Evolutionary conservation across 148 eudicot species (phyloP).

Genomic region (Oxyria digyna): DNA sequence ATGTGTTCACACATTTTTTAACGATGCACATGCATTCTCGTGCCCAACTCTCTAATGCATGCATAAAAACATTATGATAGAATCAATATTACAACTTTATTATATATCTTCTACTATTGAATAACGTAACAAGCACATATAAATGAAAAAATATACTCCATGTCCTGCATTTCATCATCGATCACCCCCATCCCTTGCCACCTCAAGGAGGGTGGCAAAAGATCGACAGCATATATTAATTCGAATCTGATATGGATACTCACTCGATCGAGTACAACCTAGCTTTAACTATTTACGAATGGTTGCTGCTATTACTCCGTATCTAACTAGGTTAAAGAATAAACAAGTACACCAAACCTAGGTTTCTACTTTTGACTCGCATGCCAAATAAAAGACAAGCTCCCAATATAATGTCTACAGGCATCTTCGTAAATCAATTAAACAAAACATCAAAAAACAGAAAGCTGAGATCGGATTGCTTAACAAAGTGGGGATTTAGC

Average conservation of each 20-base stretch:
- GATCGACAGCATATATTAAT: neutral
- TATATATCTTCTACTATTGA: no score
- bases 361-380: neutral
- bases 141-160: neutral
- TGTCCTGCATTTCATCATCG: neutral
- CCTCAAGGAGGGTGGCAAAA: neutral
- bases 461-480: neutral
- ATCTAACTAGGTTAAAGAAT: no score
- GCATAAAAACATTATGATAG: no score
- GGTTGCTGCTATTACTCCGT: no score
- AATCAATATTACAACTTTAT: no score
- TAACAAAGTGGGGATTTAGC: neutral
- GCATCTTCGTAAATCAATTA: neutral
- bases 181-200: neutral
- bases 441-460: neutral
- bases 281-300: neutral
- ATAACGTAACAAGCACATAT: no score
- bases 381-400: neutral
- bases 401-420: neutral
- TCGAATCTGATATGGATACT: neutral
- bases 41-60: no score
- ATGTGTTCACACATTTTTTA: no score
- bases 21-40: no score
- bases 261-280: neutral
- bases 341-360: no score